Conservation (phyloP, 2,329 filamentous ascomycete genomes). For the Aureobasidium musti region DNA sequence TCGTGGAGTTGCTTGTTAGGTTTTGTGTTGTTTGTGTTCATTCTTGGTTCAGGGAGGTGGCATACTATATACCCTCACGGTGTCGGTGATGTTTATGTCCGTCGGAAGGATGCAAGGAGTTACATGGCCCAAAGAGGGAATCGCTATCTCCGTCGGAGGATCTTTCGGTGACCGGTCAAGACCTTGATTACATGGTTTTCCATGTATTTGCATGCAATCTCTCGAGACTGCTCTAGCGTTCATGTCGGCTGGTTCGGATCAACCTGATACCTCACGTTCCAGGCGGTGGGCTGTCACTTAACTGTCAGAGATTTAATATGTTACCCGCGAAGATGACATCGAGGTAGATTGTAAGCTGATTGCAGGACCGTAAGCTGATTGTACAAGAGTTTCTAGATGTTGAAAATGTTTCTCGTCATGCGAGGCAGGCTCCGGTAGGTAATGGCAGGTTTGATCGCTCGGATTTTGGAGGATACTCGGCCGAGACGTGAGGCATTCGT, state of each 20-base stretch:
- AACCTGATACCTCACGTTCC: no score
- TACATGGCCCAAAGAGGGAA: not conserved
- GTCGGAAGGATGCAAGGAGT: not conserved
- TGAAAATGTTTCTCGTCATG: no score
- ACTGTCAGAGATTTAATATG: no score
- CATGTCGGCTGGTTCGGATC: no score
- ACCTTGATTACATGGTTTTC: no score
- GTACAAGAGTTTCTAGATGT: no score
- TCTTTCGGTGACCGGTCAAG: not conserved
- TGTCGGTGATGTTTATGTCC: not conserved
- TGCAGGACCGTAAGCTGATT: not conserved
- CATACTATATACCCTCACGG: not conserved
- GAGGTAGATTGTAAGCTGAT: not conserved
- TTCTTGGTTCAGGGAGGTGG: not conserved
- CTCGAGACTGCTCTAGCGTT: no score
- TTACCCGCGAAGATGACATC: no score
- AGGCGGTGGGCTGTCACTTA: no score
- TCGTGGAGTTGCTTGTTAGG: no score
- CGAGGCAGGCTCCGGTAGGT: not conserved
- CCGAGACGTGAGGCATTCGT: not conserved
- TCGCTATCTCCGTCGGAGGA: constrained; percentile 5
- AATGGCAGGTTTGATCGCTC: not conserved
- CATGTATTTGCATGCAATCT: no score
- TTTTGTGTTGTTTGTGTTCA: not conserved
- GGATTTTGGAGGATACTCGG: not conserved